Evolutionary conservation across 2,329 filamentous ascomycete genomes (phyloP).

Genomic region (Penicillium sp.): DNA sequence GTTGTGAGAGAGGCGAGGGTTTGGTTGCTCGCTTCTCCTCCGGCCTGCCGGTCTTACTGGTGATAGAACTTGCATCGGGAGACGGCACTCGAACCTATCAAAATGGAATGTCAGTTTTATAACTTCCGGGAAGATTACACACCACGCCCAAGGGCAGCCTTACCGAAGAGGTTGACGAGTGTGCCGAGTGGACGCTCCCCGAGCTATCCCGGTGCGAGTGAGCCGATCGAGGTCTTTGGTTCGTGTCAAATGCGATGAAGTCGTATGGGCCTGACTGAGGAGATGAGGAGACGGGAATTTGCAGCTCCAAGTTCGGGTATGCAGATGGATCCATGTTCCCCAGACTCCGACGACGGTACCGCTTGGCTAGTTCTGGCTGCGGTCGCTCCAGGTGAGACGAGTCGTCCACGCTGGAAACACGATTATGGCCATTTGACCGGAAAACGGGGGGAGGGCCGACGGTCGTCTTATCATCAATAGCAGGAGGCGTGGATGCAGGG

Average conservation of each 20-base stretch:
- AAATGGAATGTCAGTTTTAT: constrained; percentile 7
- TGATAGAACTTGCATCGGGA: constrained; percentile 30
- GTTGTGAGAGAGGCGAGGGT: constrained; percentile 77
- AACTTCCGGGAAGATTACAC: not conserved
- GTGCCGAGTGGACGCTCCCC: constrained; percentile 63
- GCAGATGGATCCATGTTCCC: constrained; percentile 64
- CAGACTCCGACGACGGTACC: constrained; percentile 82
- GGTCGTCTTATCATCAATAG: constrained; percentile 52
- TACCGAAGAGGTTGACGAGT: constrained; percentile 69
- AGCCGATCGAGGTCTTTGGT: constrained; percentile 42
- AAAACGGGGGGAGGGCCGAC: constrained; percentile 41
- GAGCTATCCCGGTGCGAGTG: constrained; percentile 63
- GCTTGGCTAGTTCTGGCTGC: constrained; percentile 72
- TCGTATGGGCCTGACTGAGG: constrained; percentile 43
- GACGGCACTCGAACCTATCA: constrained; percentile 32
- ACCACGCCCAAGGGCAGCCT: constrained; percentile 41
- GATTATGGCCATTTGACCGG: constrained; percentile 59
- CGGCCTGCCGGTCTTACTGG: constrained; percentile 58
- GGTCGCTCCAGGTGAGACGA: constrained; percentile 60
- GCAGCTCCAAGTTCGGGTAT: constrained; percentile 44
- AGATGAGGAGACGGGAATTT: constrained; percentile 40
- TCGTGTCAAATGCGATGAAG: constrained; percentile 40
- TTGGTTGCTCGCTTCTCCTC: constrained; percentile 71
- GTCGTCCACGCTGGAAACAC: constrained; percentile 71
- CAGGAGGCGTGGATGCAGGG: constrained; percentile 16